phyloP scores from a whole-genome alignment of 2,329 filamentous ascomycete genomes.

The Penicillium verrucosum region DNA sequence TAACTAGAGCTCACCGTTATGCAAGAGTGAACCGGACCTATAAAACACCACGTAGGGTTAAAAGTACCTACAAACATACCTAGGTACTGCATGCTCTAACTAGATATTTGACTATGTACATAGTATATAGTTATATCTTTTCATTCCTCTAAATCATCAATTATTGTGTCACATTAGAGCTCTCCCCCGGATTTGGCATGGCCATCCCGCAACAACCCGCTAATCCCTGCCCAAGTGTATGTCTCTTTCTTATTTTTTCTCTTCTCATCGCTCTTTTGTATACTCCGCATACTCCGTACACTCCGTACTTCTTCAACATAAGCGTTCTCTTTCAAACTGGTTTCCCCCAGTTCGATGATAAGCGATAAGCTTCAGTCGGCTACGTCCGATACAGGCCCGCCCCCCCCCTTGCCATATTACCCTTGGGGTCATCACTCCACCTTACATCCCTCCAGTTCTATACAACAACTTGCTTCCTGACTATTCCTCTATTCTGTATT shows the following conservation, averaged over 20 bases:
- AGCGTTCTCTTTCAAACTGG: background rate
- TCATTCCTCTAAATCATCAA: background rate
- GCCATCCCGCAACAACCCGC: slow-evolving; percentile 2
- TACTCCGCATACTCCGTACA: background rate
- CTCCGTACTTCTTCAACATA: background rate
- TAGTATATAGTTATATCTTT: no score
- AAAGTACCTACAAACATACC: background rate
- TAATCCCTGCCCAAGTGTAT: background rate
- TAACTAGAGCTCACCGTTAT: slow-evolving; percentile 17
- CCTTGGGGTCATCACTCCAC: slow-evolving; percentile 7
- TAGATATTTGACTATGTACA: background rate
- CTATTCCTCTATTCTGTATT: background rate
- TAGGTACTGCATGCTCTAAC: background rate
- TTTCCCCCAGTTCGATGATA: slow-evolving; percentile 18
- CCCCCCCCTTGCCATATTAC: slow-evolving; percentile 12
- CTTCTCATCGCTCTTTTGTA: background rate
- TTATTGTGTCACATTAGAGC: background rate
- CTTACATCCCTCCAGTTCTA: background rate
- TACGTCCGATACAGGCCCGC: slow-evolving; percentile 24
- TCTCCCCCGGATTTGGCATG: slow-evolving; percentile 15
- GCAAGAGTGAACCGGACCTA: slow-evolving; percentile 1
- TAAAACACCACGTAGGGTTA: background rate
- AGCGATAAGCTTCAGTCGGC: slow-evolving; percentile 19
- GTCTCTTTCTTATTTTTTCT: background rate
- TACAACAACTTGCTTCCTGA: background rate